Evolutionary conservation across 164 flowering plant genomes (phyloP).

Genomic region (Piper longum): DNA sequence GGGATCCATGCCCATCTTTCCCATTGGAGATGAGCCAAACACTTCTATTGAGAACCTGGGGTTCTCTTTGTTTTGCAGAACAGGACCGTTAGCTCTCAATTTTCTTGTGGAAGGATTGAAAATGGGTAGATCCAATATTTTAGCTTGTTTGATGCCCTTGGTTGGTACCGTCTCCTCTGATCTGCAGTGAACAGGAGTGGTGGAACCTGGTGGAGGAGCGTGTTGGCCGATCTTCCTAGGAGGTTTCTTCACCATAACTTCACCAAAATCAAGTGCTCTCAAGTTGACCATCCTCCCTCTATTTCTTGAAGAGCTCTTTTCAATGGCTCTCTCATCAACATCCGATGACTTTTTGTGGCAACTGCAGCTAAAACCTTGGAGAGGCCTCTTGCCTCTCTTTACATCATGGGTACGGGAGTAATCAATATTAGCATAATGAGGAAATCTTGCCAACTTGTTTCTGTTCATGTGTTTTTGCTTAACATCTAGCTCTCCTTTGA

Average conservation of each 20-base stretch:
- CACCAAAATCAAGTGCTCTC: slow-evolving; percentile 5
- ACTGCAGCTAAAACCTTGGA: slow-evolving; percentile 34
- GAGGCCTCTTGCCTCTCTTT: slow-evolving; percentile 10
- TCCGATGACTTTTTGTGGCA: slow-evolving; percentile 45
- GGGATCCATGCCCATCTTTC: slow-evolving; percentile 14
- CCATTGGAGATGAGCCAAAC: slow-evolving; percentile 32
- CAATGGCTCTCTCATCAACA: slow-evolving; percentile 7
- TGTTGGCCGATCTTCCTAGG: no score
- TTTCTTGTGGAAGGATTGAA: slow-evolving; percentile 6
- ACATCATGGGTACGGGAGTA: not conserved
- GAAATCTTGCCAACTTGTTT: not conserved
- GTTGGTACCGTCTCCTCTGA: not conserved
- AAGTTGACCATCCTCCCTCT: slow-evolving; percentile 2
- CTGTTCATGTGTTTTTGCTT: slow-evolving; percentile 6
- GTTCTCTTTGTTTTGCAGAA: slow-evolving; percentile 12
- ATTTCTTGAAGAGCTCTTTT: not conserved
- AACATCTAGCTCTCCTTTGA: slow-evolving; percentile 35
- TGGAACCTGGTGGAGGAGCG: no score
- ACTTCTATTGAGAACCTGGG: slow-evolving; percentile 35
- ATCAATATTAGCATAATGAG: not conserved
- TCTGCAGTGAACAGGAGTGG: no score
- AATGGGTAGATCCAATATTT: slow-evolving; percentile 15
- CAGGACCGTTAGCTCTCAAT: slow-evolving; percentile 1
- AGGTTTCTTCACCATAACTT: not conserved
- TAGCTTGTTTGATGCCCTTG: slow-evolving; percentile 1